phyloP scores from a whole-genome alignment of 2,329 filamentous ascomycete species.

The Talaromyces albobiverticillius region DNA sequence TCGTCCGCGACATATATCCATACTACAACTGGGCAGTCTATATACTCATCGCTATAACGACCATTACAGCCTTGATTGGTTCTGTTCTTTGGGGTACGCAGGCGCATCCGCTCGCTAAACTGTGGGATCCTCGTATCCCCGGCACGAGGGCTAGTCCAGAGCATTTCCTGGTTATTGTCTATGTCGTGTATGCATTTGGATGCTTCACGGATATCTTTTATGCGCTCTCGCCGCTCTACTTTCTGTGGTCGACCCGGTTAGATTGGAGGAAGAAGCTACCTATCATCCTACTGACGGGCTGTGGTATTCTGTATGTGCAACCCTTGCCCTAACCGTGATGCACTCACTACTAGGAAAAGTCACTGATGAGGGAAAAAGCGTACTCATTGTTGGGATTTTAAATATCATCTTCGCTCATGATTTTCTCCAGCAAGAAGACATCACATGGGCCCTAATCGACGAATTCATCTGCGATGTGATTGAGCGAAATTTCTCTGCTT shows the following conservation, averaged over 20 bases:
- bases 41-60: background rate
- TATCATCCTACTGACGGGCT: background rate
- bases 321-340: no score
- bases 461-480: background rate
- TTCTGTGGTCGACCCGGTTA: background rate
- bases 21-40: background rate
- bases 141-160: background rate
- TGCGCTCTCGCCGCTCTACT: conserved; percentile 1
- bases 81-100: background rate
- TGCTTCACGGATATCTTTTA: conserved; percentile 1
- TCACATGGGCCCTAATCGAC: background rate
- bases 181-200: background rate
- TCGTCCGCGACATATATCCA: background rate
- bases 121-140: background rate
- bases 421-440: background rate
- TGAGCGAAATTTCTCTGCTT: background rate
- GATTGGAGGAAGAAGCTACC: background rate
- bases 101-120: background rate
- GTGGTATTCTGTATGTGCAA: background rate
- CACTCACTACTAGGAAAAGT: no score
- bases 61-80: background rate
- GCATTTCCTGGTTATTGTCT: background rate
- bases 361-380: no score
- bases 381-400: background rate
- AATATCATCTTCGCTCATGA: background rate